Evolutionary conservation across 768 basidiomycete species (phyloP), one percentile per base, ranked within the genome.

Genomic region (Pleurotus salmoneostramineus): DNA sequence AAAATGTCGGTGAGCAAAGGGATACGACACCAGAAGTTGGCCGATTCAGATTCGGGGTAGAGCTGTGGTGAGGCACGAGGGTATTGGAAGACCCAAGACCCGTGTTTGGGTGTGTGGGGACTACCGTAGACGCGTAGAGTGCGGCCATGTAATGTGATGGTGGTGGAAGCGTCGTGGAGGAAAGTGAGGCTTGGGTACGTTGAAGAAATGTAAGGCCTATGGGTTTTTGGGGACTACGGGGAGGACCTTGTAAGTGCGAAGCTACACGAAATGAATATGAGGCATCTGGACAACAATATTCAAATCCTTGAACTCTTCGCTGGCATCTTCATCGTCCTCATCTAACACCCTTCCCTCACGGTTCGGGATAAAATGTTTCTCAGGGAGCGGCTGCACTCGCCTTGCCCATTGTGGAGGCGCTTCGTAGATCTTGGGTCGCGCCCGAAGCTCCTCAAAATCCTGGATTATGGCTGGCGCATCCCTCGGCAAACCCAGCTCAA

Each of bases 1-100:
- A 81, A 70, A 14, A 79, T 66, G 59, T 79, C 77, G 4, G 67
- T 70, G 6, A 59, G 33, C 3, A 59, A 58, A 0, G 74, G 74
- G 1, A 77, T 63, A 12, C 34, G 4, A 6, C 68, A 57, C 73
- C 72, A 77, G 15, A 57, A 56, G 33, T 56, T 51, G 35, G 57
- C 44, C 21, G 63, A 60, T 32, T 61, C 37, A 45, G 60, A 7
- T 6, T 32, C 8, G 10, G 40, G 4, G 37, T 40, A 40, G 37
- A 40, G 37, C 37, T n/a, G 37, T 50, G 37, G 36, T 27, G 31
- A 17, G 5, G 44, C 61, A 5, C 69, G 66, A 2, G 70, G 72
- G 61, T 77, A 73, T 57, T 75, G 74, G 65, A 77, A 77, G 6
- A 60, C 61, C 61, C 69, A 69, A 15, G 59, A 57, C n/a, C 75